A percentile compares a stretch with the other conserved stretches of the same genome.
These are phyloP conservation scores for Penicillium occitanis DNA, from an alignment of 2,329 filamentous ascomycete genomes.

Conservation along the genomic window DNA sequence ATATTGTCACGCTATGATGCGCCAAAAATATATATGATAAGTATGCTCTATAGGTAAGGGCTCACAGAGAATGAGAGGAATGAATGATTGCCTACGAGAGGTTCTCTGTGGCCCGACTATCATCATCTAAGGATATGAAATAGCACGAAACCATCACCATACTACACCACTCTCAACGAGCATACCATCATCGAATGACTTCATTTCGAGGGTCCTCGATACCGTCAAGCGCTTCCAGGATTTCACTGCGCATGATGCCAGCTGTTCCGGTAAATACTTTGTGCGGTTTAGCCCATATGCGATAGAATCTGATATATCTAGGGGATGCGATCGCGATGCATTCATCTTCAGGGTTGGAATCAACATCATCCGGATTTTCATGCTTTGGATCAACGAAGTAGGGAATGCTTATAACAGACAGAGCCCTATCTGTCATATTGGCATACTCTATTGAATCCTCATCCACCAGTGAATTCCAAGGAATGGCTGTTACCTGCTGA, in stretches of 20 bases:
- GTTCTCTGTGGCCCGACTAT: background rate
- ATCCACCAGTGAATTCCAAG: slow-evolving; percentile 65
- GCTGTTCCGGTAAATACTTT: slow-evolving; percentile 55
- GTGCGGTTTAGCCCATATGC: slow-evolving; percentile 75
- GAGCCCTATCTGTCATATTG: slow-evolving; percentile 8
- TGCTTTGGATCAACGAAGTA: slow-evolving; percentile 5
- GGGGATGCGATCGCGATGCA: slow-evolving; percentile 91
- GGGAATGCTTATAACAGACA: slow-evolving; percentile 16
- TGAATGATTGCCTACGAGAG: background rate
- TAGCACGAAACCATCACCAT: background rate
- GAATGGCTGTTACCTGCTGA: slow-evolving; percentile 77
- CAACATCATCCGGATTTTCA: slow-evolving; percentile 24
- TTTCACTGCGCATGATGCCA: slow-evolving; percentile 75
- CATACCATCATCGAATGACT: slow-evolving; percentile 61
- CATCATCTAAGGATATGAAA: background rate
- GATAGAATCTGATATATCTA: slow-evolving; percentile 93
- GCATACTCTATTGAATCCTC: background rate
- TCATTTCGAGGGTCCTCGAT: slow-evolving; percentile 60
- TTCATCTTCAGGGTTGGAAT: slow-evolving; percentile 58
- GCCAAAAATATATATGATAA: background rate
- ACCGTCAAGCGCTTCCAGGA: slow-evolving; percentile 77
- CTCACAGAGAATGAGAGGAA: background rate
- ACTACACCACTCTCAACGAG: background rate
- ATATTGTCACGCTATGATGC: background rate
- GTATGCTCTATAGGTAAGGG: background rate